Percentiles rank a stretch among this genome's conserved stretches.
Conservation (phyloP, 345 rosid species). For the Murraya koenigii region DNA sequence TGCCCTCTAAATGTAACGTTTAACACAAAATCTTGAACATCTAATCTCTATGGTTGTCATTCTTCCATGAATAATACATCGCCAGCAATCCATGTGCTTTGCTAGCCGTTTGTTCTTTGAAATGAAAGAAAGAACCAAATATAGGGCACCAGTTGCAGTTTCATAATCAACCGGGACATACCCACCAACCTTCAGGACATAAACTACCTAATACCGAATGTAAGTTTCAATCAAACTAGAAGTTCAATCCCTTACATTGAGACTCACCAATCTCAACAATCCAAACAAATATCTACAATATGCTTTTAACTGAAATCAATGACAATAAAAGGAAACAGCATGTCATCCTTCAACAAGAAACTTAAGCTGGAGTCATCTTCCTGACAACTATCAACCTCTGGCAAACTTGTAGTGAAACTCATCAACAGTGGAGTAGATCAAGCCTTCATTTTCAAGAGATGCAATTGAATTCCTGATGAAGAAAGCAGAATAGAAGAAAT, state of each 20-base stretch:
- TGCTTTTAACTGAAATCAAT: background rate
- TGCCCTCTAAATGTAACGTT: too few relatives aligned
- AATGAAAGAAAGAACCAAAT: too few relatives aligned
- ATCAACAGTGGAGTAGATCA: conserved; percentile 91
- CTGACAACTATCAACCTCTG: conserved; percentile 30
- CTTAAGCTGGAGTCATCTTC: background rate
- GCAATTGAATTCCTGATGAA: conserved; percentile 61
- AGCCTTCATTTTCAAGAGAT: conserved; percentile 83
- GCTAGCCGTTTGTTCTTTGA: background rate
- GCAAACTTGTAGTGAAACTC: conserved; percentile 89
- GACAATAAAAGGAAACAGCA: background rate
- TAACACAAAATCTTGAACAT: too few relatives aligned
- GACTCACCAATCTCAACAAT: background rate
- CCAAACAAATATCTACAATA: background rate
- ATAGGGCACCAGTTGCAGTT: background rate
- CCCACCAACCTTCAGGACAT: background rate
- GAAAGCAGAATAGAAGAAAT: background rate
- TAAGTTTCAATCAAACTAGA: background rate
- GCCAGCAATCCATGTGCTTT: background rate
- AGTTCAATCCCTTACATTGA: background rate
- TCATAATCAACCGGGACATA: background rate
- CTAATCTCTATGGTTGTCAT: background rate
- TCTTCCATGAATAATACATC: background rate
- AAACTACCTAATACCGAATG: background rate
- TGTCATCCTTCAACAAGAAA: background rate